A percentile compares a stretch with the other conserved stretches of the same genome.
phyloP scores from a whole-genome alignment of 1,284 basidiomycete genomes.

The Melampsora larici-populina region DNA sequence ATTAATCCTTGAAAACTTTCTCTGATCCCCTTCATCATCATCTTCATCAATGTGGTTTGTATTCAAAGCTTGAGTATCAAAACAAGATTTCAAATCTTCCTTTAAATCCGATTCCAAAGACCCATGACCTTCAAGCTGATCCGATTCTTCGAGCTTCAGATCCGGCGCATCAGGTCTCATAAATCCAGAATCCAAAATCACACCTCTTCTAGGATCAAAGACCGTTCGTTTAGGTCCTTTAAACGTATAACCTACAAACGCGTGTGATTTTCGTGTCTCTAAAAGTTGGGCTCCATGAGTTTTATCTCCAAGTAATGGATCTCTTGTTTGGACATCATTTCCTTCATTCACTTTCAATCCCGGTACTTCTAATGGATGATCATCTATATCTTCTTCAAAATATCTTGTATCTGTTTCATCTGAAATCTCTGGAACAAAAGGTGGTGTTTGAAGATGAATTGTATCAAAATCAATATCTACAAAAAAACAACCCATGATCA shows the following conservation, averaged over 20 bases:
- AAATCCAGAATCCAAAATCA: background rate
- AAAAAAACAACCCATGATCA: background rate
- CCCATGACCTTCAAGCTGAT: too few relatives aligned
- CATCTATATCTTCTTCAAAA: slow-evolving; percentile 72
- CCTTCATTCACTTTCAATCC: slow-evolving; percentile 67
- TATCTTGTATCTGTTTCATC: slow-evolving; percentile 73
- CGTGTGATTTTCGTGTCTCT: slow-evolving; percentile 81
- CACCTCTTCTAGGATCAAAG: slow-evolving; percentile 41
- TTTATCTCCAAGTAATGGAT: slow-evolving; percentile 79
- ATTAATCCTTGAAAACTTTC: background rate
- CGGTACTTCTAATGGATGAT: slow-evolving; percentile 81
- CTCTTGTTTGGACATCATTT: slow-evolving; percentile 74
- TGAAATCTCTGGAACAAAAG: slow-evolving; percentile 77
- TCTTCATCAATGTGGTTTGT: too few relatives aligned
- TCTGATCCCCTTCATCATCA: too few relatives aligned
- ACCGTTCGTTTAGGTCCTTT: slow-evolving; percentile 23
- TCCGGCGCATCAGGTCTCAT: background rate
- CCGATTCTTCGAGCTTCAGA: too few relatives aligned
- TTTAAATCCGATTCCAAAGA: too few relatives aligned
- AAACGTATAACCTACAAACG: slow-evolving; percentile 83
- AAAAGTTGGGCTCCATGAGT: slow-evolving; percentile 79
- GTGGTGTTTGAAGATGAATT: slow-evolving; percentile 73
- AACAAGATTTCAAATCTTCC: too few relatives aligned
- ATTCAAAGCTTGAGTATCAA: too few relatives aligned
- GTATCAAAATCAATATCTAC: slow-evolving; percentile 69